These are phyloP conservation scores for Niebla homalea DNA, from an alignment of 495 filamentous ascomycete genomes.

Conservation along the genomic window DNA sequence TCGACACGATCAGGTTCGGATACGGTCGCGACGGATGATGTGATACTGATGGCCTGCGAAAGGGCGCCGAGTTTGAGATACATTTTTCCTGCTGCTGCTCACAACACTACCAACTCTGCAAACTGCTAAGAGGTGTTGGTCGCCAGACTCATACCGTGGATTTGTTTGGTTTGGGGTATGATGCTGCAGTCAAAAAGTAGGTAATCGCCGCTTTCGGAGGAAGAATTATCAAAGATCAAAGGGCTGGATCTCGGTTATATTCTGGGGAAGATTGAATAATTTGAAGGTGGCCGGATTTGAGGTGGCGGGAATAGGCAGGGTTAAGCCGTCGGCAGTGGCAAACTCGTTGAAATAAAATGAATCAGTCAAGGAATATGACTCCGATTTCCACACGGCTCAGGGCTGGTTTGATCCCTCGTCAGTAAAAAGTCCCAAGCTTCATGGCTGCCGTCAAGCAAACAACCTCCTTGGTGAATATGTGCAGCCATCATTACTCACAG, in stretches of 20 bases:
- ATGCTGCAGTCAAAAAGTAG: background rate
- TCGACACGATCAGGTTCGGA: slow-evolving; percentile 5
- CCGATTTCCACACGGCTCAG: background rate
- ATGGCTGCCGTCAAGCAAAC: background rate
- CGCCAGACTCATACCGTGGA: background rate
- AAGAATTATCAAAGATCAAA: background rate
- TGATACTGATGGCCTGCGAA: slow-evolving; percentile 12
- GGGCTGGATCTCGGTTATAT: background rate
- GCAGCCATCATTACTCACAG: slow-evolving; percentile 15
- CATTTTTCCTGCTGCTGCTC: slow-evolving; percentile 11
- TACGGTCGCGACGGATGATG: slow-evolving; percentile 16
- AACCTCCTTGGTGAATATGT: background rate
- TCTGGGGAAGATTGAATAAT: background rate
- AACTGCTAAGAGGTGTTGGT: background rate
- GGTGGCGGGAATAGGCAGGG: slow-evolving; percentile 18
- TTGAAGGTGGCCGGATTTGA: slow-evolving; percentile 7
- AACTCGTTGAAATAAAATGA: background rate
- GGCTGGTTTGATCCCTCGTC: background rate
- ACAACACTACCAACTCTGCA: slow-evolving; percentile 1
- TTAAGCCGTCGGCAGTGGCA: background rate
- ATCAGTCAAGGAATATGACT: slow-evolving; percentile 4
- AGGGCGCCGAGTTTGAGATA: slow-evolving; percentile 1
- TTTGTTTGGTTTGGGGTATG: background rate
- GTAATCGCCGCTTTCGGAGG: background rate
- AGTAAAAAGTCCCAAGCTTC: background rate